These are phyloP conservation scores for Picea glauca DNA, from an alignment of 75 land plant species.

Conservation along the genomic window DNA sequence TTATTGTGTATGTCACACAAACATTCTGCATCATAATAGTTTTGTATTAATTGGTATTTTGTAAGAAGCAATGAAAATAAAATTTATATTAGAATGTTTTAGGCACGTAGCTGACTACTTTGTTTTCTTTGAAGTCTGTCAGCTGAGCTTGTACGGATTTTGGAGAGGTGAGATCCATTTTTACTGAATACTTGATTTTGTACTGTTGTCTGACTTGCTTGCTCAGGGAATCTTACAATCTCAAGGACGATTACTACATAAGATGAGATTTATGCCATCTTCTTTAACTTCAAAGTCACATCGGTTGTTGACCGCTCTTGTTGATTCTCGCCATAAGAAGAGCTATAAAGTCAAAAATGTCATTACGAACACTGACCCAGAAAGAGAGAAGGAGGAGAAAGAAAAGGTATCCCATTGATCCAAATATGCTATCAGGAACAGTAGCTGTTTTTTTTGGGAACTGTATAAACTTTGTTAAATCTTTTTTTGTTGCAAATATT, in stretches of 20 bases:
- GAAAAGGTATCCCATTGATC: conserved; percentile 58
- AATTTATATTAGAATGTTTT: too few species aligned
- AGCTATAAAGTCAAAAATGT: conserved; percentile 96
- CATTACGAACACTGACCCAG: conserved; percentile 90
- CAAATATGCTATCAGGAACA: not conserved
- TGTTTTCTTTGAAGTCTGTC: too few species aligned
- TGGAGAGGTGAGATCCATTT: not conserved
- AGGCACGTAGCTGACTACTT: too few species aligned
- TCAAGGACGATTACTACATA: conserved; percentile 77
- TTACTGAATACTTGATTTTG: not conserved
- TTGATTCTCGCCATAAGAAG: conserved; percentile 96
- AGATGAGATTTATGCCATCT: conserved; percentile 99
- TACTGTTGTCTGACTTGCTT: not conserved
- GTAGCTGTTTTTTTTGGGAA: too few species aligned
- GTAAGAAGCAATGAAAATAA: too few species aligned
- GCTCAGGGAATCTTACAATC: conserved; percentile 90
- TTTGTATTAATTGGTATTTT: too few species aligned
- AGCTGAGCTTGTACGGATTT: not conserved
- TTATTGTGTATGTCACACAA: too few species aligned
- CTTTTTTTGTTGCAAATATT: too few species aligned
- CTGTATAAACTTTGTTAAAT: too few species aligned
- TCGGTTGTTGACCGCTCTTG: conserved; percentile 89
- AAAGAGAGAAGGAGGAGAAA: conserved; percentile 90
- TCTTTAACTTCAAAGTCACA: conserved; percentile 97
- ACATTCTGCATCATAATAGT: too few species aligned